phyloP scores from a whole-genome alignment of 768 basidiomycete genomes.

The Termitomyces heimii region DNA sequence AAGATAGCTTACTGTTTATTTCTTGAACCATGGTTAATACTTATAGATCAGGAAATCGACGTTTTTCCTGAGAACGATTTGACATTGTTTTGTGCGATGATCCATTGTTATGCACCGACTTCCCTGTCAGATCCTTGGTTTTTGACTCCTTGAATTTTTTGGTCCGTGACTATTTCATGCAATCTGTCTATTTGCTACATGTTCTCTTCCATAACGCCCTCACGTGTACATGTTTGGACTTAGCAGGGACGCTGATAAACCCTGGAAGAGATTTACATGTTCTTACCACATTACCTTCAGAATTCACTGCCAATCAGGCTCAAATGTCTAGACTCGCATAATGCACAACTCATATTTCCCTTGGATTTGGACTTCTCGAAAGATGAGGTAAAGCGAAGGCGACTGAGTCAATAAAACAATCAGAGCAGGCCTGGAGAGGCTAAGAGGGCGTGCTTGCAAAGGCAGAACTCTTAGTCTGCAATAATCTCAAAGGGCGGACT shows the following conservation, averaged over 20 bases:
- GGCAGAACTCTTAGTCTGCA: background rate
- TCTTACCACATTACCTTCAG: background rate
- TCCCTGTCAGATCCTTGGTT: background rate
- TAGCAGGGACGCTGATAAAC: background rate
- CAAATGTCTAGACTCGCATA: background rate
- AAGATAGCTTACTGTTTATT: background rate
- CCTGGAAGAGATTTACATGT: background rate
- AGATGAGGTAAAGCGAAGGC: background rate
- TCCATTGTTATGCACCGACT: background rate
- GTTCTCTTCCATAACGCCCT: background rate
- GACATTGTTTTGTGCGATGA: no score
- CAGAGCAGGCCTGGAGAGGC: background rate
- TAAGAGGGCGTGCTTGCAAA: background rate
- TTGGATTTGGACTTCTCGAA: background rate
- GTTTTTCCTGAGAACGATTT: background rate
- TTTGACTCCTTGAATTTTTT: background rate
- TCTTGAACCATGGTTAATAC: background rate
- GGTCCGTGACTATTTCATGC: background rate
- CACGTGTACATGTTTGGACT: background rate
- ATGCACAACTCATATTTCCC: background rate
- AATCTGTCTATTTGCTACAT: background rate
- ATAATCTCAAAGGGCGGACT: conserved; percentile 33
- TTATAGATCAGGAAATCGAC: background rate
- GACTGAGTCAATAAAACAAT: background rate
- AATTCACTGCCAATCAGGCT: background rate